Evolutionary conservation across 2,329 filamentous ascomycete species (phyloP).

Genomic region (Paraphaeosphaeria sporulosa): DNA sequence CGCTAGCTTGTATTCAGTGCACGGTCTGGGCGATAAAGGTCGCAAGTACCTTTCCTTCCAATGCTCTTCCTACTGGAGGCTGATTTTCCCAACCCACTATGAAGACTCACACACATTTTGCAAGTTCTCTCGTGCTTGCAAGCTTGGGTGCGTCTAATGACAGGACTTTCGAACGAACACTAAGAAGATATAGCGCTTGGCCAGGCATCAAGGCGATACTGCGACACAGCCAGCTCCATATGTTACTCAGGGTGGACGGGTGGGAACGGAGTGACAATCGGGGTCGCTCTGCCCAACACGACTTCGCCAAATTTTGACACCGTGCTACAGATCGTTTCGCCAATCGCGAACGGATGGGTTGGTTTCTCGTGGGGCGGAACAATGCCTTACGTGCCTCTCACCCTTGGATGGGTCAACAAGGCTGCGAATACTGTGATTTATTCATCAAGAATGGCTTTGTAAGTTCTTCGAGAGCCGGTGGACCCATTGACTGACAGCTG

Average conservation of each 20-base stretch:
- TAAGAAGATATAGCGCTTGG: constrained; percentile 20
- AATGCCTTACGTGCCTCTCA: constrained; percentile 59
- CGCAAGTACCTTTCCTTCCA: constrained; percentile 1
- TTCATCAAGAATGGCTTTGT: constrained; percentile 57
- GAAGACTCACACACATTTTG: constrained; percentile 16
- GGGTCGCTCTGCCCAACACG: constrained; percentile 48
- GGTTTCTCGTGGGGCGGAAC: constrained; percentile 60
- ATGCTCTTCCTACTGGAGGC: constrained; percentile 7
- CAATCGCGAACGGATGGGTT: constrained; percentile 56
- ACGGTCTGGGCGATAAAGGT: constrained; percentile 22
- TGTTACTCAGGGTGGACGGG: constrained; percentile 55
- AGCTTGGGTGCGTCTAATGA: constrained; percentile 21
- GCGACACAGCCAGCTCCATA: constrained; percentile 40
- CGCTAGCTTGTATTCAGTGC: constrained; percentile 16
- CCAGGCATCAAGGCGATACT: constrained; percentile 34
- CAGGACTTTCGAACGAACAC: background rate
- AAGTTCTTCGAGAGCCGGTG: constrained; percentile 26
- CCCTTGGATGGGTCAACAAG: constrained; percentile 56
- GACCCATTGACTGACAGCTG: constrained; percentile 15
- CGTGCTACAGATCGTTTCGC: constrained; percentile 55
- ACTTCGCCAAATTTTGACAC: constrained; percentile 48
- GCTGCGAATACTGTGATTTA: constrained; percentile 47
- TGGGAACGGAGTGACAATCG: constrained; percentile 40
- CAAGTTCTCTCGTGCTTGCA: constrained; percentile 17
- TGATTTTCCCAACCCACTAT: constrained; percentile 21